Evolutionary conservation across 495 filamentous ascomycete species (phyloP).

Genomic region (Neurospora africana): DNA sequence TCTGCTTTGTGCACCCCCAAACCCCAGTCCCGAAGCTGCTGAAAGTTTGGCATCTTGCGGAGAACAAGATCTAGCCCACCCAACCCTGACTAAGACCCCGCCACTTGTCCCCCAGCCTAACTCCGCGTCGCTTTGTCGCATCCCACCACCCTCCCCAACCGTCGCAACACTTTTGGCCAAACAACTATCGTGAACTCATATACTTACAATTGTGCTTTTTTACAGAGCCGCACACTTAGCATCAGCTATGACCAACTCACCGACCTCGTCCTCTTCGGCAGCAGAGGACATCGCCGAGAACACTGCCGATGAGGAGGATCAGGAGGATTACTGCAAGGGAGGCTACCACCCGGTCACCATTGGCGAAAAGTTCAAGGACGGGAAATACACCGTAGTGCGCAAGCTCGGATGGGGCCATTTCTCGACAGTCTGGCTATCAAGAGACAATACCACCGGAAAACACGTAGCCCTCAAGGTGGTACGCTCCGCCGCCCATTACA

Average conservation of each 20-base stretch:
- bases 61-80: conserved; percentile 4
- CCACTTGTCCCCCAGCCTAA: not conserved
- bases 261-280: conserved; percentile 61
- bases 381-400: conserved; percentile 89
- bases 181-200: not conserved
- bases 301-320: conserved; percentile 96
- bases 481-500: conserved; percentile 93
- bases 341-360: conserved; percentile 92
- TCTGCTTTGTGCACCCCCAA: conserved; percentile 5
- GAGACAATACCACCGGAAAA: conserved; percentile 81
- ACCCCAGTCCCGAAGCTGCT: conserved; percentile 6
- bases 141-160: not conserved
- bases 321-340: conserved; percentile 97
- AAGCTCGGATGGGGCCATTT: conserved; percentile 99
- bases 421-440: conserved; percentile 94
- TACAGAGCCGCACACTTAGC: conserved; percentile 23
- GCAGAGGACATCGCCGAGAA: conserved; percentile 78
- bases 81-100: conserved; percentile 17
- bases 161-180: not conserved
- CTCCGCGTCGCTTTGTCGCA: not conserved
- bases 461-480: conserved; percentile 98
- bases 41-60: conserved; percentile 26
- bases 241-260: conserved; percentile 52
- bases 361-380: conserved; percentile 95
- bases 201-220: conserved; percentile 11